A percentile compares a stretch with the other conserved stretches of the same genome.
phyloP scores from a whole-genome alignment of 352 stramenopile species.

The Achlya hypogyna region DNA sequence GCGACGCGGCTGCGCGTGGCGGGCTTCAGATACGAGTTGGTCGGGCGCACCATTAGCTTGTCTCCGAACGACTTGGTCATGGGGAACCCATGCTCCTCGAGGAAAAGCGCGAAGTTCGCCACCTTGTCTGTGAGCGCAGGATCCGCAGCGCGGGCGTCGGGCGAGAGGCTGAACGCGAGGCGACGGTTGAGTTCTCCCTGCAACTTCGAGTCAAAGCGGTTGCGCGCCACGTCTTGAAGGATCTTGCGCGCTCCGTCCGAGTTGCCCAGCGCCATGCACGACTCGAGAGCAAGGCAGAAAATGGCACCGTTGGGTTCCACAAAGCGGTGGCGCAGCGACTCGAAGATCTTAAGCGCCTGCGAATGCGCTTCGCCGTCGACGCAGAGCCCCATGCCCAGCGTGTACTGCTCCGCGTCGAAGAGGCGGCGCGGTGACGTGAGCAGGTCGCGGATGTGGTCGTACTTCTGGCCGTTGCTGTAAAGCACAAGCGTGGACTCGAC shows the following conservation, averaged over 20 bases:
- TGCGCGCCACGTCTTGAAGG: constrained; percentile 4
- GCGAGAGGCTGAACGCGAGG: background rate
- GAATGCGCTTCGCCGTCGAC: constrained; percentile 27
- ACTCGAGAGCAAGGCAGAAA: constrained; percentile 62
- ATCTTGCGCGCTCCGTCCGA: background rate
- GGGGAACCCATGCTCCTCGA: constrained; percentile 3
- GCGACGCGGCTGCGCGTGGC: background rate
- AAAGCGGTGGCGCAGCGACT: constrained; percentile 60
- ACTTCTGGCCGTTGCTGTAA: constrained; percentile 7
- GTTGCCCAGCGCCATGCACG: constrained; percentile 24
- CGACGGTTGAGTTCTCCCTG: constrained; percentile 1
- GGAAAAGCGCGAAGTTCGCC: background rate
- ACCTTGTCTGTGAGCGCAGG: constrained; percentile 1
- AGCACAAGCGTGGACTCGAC: constrained; percentile 16
- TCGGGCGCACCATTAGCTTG: constrained; percentile 10
- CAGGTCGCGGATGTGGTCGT: constrained; percentile 12
- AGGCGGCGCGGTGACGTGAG: background rate
- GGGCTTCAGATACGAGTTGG: background rate
- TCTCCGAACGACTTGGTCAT: background rate
- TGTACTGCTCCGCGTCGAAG: constrained; percentile 7
- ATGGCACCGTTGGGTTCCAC: constrained; percentile 64
- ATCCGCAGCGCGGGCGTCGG: background rate
- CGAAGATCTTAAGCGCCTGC: constrained; percentile 58
- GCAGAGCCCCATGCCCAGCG: constrained; percentile 17
- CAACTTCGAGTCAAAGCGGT: constrained; percentile 14